Evolutionary conservation across 495 filamentous ascomycete genomes (phyloP), one percentile per base, ranked within the genome.

Genomic region (Aspergillus haitiensis): DNA sequence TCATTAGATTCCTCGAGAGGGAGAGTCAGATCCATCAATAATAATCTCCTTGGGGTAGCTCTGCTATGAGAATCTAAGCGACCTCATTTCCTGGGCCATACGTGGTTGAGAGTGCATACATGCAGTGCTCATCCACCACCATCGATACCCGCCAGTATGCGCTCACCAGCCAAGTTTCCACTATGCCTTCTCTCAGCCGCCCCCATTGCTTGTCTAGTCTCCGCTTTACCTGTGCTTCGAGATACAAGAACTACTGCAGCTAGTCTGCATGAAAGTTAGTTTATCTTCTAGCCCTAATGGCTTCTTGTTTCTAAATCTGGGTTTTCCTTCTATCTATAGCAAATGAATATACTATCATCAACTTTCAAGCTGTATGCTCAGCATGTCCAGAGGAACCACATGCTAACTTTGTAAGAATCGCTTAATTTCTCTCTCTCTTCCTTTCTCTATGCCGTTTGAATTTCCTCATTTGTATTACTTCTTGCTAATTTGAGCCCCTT

Each of bases 301-400:
- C 12, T 57, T 37, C 36, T 39, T 46, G 21, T 61, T 61, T 46
- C 46, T 50, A 59, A 50, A 45, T 27, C 21, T 27, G 21, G 21
- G 1, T 27, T 27, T 27, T 3, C 21, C 21, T 27, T 27, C 21
- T 58, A n/a, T 49, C 40, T 46, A 55, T 57, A 70, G 69, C 63
- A 39, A 42, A 60, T 42, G 52, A 66, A 35, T 56, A 55, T 27
- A 57, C 55, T 36, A 46, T 57, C 34, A 52, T 62, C 39, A 59
- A 52, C 45, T 62, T 67, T 54, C 40, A 66, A 53, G 45, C 58
- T 12, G 39, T 56, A 58, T 68, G 67, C 49, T 52, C 51, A 35
- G 52, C 27, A 13, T 69, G 63, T 42, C 45, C 42, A 10, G 21
- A 52, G 45, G 57, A 58, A 49, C 40, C 42, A 52, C 45, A 58